A percentile compares a stretch with the other conserved stretches of the same genome.
Evolutionary conservation across 495 filamentous ascomycete genomes (phyloP).

Genomic region (Polyplosphaeria fusca): DNA sequence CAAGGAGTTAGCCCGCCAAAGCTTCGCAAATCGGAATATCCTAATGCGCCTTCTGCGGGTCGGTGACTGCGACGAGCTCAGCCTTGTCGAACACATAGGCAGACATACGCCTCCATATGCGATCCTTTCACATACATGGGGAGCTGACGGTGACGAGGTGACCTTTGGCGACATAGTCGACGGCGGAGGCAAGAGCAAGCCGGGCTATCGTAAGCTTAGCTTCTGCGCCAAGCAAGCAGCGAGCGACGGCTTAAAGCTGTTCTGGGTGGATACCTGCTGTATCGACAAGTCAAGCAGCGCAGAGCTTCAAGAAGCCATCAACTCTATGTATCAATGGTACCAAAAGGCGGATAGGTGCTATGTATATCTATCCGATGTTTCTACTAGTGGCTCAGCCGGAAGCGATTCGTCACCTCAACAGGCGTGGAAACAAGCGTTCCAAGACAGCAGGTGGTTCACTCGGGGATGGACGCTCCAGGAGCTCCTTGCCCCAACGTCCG

Average conservation of each 20-base stretch:
- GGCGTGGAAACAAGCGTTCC: background rate
- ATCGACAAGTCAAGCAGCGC: constrained; percentile 8
- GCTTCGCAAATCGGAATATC: constrained; percentile 22
- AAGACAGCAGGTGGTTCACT: background rate
- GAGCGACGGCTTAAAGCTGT: constrained; percentile 8
- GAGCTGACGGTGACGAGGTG: background rate
- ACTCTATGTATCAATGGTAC: constrained; percentile 19
- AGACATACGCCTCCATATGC: constrained; percentile 19
- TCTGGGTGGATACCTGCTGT: constrained; percentile 20
- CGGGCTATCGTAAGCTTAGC: background rate
- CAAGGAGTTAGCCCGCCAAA: constrained; percentile 14
- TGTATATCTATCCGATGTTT: constrained; percentile 13
- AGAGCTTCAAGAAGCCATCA: background rate
- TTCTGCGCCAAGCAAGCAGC: background rate
- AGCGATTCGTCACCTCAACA: too few relatives aligned
- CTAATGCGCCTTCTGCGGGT: constrained; percentile 3
- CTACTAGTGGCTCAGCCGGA: background rate
- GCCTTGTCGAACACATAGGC: constrained; percentile 21
- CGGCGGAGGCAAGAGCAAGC: background rate
- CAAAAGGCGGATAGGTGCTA: constrained; percentile 13
- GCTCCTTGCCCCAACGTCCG: background rate
- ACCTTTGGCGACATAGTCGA: background rate
- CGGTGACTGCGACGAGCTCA: constrained; percentile 12
- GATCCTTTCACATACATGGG: constrained; percentile 23
- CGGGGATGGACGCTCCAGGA: background rate